Percentiles rank a stretch among this genome's conserved stretches.
These are phyloP conservation scores for Petunia hybrid DNA, from an alignment of 305 asterid genomes.

Conservation along the genomic window DNA sequence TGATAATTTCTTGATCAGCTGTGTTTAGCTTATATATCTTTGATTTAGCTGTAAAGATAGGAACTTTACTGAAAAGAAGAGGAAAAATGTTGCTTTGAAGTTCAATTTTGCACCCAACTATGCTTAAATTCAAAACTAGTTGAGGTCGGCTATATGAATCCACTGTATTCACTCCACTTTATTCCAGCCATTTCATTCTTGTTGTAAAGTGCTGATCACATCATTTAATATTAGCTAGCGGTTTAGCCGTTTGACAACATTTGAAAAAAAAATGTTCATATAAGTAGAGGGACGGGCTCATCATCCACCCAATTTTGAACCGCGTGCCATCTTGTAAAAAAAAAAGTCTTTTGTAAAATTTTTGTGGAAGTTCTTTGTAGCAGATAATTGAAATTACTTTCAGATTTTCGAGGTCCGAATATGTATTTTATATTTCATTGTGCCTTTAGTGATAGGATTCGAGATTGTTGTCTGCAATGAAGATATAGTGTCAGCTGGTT, in stretches of 20 bases:
- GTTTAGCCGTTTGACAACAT: background rate
- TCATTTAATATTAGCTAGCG: background rate
- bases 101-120: constrained; percentile 30
- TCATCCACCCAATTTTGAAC: too few relatives aligned
- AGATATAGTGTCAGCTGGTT: constrained; percentile 30
- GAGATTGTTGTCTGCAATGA: constrained; percentile 34
- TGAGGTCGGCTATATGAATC: background rate
- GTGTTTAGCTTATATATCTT: constrained; percentile 24
- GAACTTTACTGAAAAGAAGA: background rate
- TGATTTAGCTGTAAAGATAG: constrained; percentile 36
- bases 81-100: background rate
- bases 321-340: background rate
- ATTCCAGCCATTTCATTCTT: background rate
- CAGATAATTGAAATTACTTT: constrained; percentile 24
- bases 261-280: background rate
- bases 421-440: constrained; percentile 22
- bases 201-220: constrained; percentile 11
- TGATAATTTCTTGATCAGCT: constrained; percentile 10
- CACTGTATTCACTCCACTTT: background rate
- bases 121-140: background rate
- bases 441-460: constrained; percentile 12
- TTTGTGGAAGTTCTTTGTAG: constrained; percentile 1
- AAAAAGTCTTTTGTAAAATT: background rate
- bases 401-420: background rate
- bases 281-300: too few relatives aligned